Base-by-base conservation (phyloP, 2,329 filamentous ascomycete species). In the Venturia carpophila region DNA sequence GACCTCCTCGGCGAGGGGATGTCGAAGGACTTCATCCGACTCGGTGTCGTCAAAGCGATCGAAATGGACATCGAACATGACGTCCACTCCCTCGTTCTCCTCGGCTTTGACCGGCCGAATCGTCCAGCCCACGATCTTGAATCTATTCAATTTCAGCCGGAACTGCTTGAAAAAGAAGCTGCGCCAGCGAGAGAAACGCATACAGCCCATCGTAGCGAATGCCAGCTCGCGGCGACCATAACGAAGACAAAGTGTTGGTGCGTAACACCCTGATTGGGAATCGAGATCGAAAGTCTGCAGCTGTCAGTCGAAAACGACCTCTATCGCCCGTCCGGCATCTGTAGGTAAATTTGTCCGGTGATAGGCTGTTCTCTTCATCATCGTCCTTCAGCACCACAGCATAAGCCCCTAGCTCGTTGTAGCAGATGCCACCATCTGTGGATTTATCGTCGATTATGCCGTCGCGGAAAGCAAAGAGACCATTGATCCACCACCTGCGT, bases 121-220 rank as follows among this genome's bases (percentile, higher is more conserved):
- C 0, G 73, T 72, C 79, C 79, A 81, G 30, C 78, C 77, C 11
- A 67, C 71, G 15, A 76, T 71, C 66, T 70, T 72, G 68, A 76
- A 72, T 42, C 75, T 76, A 37, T 9, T 4, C 19, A 41, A 27
- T 2, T 21, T 58, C 7, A 61, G 19, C n/a, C 21, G 27, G 7
- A 5, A 64, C 3, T 34, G 15, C 17, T 21, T n/a, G 45, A 11
- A 42, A 58, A 24, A 5, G 9, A 19, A 5, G n/a, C 55, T 13
- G 15, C n/a, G 47, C 11, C 60, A 34, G 42, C 60, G 27, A 21
- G n/a, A 13, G n/a, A 49, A 39, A 1, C 60, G 74, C 78, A 71
- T 66, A 80, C 78, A 81, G 66, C 60, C 79, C 79, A 62, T 81
- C 79, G 66, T 81, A 82, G 70, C 79, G 69, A 7, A 81, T 69